Evolutionary conservation across 371 early-diverging fungal genomes (phyloP), one percentile per base, ranked within the genome.

Genomic region (Batkoa obscura): DNA sequence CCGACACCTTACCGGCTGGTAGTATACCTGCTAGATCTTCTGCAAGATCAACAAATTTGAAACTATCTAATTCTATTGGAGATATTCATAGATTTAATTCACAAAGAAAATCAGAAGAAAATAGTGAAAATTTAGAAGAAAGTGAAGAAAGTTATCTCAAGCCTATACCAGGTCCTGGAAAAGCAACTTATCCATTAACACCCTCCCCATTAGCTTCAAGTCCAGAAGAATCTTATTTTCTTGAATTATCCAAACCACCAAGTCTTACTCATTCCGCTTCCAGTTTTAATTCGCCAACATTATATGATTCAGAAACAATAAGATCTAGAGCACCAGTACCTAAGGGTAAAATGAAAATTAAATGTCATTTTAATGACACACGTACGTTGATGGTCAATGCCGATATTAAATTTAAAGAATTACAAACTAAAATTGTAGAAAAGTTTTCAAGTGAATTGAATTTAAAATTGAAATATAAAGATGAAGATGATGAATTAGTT

Each of bases 401-500:
- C 10, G 61, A 68, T 38, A 75, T 83, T 13, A 60, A 68, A 3
- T 84, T 78, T 54, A 66, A 77, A 6, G 79, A 80, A 15, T 72
- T 91, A 32, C 60, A 68, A 12, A 42, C 59, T 10, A 74, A 75
- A 32, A 68, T 92, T 9, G 70, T 72, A 38, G 79, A 80, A 33
- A 92, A 92, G 62, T 77, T 86, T 56, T 60, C 68, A 5, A 54
- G 61, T 0, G 59, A 62, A 37, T 61, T 53, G 47, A 68, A 63
- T 0, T 66, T 87, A 15, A 72, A 74, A 32, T 68, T 94, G 33
- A 78, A 84, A 63, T 94, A 90, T 66, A 77, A 79, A 61, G 94
- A 94, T 60, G 90, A 88, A 59, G 93, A 90, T 49, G 78, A 81
- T 55, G 86, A 85, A 60, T 69, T 83, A 63, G 84, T 92, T 10